These are phyloP conservation scores for Petrea volubilis DNA, from an alignment of 257 asterid genomes.

Conservation along the genomic window DNA sequence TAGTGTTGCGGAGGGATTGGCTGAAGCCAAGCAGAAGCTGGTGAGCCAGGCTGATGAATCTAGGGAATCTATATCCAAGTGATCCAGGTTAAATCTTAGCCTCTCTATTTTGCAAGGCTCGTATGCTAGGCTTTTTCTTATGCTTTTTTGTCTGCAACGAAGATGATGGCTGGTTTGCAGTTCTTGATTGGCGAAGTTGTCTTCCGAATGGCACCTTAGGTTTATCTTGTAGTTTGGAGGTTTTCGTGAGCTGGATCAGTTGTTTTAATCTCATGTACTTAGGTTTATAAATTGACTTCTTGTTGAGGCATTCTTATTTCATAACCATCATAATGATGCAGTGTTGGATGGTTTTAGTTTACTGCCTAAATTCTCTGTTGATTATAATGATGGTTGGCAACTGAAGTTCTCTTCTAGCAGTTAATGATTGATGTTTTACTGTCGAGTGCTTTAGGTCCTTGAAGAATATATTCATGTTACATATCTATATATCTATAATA, in stretches of 20 bases:
- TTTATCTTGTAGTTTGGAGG: background rate
- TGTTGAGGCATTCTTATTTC: background rate
- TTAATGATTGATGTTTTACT: background rate
- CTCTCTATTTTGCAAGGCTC: background rate
- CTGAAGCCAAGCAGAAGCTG: constrained; percentile 46
- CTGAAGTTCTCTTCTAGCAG: background rate
- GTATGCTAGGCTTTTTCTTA: background rate
- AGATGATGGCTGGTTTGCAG: background rate
- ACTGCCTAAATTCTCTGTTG: background rate
- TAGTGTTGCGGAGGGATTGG: constrained; percentile 22
- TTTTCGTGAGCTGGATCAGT: background rate
- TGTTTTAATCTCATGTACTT: background rate
- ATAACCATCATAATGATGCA: background rate
- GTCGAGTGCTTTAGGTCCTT: background rate
- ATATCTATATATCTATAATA: too few species aligned
- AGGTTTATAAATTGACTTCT: background rate
- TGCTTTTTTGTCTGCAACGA: background rate
- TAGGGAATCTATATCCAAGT: constrained; percentile 38
- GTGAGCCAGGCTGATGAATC: constrained; percentile 32
- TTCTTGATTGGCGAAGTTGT: too few species aligned
- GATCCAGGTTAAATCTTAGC: background rate
- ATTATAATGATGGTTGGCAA: background rate
- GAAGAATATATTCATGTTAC: background rate
- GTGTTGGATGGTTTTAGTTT: background rate
- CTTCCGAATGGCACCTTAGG: too few species aligned